phyloP scores from a whole-genome alignment of 192 early-diverging fungal species.

The Entophlyctis luteolus region DNA sequence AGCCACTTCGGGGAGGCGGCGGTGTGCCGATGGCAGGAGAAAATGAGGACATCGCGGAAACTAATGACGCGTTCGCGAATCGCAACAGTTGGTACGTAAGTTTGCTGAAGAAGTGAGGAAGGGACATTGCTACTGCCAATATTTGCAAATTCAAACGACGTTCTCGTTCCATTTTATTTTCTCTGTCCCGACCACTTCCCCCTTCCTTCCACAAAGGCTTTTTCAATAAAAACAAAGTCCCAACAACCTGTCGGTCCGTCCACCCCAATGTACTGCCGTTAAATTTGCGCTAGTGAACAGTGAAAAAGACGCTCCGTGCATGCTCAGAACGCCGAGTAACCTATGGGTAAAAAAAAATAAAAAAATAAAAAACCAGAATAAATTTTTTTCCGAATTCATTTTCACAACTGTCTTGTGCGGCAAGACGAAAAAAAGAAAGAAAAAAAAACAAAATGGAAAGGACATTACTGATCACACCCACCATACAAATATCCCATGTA shows the following conservation, averaged over 20 bases:
- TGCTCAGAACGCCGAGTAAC: too few relatives aligned
- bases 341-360: too few relatives aligned
- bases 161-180: background rate
- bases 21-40: constrained; percentile 37
- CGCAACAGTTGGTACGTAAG: constrained; percentile 56
- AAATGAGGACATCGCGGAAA: constrained; percentile 19
- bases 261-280: too few relatives aligned
- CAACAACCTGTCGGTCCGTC: too few relatives aligned
- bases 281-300: too few relatives aligned
- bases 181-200: background rate
- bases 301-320: too few relatives aligned
- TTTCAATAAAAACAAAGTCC: background rate
- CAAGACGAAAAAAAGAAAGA: background rate
- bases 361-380: too few relatives aligned
- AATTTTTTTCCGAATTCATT: background rate
- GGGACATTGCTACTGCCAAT: too few relatives aligned
- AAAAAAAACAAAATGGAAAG: constrained; percentile 3
- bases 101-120: constrained; percentile 46
- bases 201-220: background rate
- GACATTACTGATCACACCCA: too few relatives aligned
- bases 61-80: constrained; percentile 29
- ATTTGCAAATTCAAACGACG: too few relatives aligned
- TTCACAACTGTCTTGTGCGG: background rate
- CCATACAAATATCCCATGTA: constrained; percentile 71
- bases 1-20: constrained; percentile 82